These are phyloP conservation scores for Cladosporium sphaerospermum DNA, from an alignment of 2,329 filamentous ascomycete genomes.

Conservation along the genomic window DNA sequence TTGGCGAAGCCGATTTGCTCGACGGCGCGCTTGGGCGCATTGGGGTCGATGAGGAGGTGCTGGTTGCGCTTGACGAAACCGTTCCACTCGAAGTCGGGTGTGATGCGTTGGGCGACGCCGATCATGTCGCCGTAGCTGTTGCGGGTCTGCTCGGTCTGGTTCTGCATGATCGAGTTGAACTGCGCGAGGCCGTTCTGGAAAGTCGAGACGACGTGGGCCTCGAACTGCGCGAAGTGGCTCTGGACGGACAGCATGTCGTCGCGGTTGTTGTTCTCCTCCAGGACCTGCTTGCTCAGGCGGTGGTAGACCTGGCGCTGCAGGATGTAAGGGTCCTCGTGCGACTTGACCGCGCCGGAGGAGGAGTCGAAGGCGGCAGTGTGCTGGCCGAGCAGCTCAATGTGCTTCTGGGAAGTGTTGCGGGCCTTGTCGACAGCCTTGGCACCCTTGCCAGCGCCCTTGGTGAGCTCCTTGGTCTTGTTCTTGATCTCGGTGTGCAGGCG, in stretches of 20 bases:
- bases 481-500: constrained; percentile 95
- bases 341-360: constrained; percentile 61
- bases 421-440: constrained; percentile 90
- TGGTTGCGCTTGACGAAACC: constrained; percentile 69
- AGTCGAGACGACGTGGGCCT: constrained; percentile 75
- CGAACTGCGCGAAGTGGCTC: constrained; percentile 80
- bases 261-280: constrained; percentile 92
- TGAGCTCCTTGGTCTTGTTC: constrained; percentile 86
- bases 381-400: constrained; percentile 88
- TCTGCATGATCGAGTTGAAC: constrained; percentile 73
- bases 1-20: constrained; percentile 78
- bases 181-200: constrained; percentile 76
- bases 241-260: constrained; percentile 91
- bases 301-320: constrained; percentile 74
- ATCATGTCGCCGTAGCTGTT: constrained; percentile 81
- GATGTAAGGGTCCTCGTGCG: constrained; percentile 80
- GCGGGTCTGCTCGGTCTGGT: constrained; percentile 75
- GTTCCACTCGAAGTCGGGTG: constrained; percentile 85
- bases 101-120: constrained; percentile 66
- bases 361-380: constrained; percentile 76
- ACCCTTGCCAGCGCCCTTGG: constrained; percentile 71
- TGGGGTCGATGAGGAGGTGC: constrained; percentile 70
- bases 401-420: constrained; percentile 80
- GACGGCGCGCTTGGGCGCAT: constrained; percentile 65
- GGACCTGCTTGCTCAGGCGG: constrained; percentile 81